These are phyloP conservation scores for Gossypium herbaceum DNA, from an alignment of 345 rosid genomes.

Conservation along the genomic window DNA sequence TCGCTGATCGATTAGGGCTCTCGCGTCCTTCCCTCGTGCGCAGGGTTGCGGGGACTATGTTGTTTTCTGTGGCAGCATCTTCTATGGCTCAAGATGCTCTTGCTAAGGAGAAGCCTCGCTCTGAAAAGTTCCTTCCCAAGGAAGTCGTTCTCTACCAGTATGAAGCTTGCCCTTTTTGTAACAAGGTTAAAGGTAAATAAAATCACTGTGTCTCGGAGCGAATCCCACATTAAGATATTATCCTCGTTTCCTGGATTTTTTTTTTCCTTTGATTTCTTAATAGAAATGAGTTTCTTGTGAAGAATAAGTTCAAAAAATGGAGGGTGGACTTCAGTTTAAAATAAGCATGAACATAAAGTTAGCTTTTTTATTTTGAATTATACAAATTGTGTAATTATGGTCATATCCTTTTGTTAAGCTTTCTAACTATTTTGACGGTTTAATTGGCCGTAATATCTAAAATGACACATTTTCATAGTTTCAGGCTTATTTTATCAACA, in stretches of 20 bases:
- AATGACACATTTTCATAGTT: no score
- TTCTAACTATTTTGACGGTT: not conserved
- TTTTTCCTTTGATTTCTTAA: not conserved
- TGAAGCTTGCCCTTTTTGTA: conserved; percentile 96
- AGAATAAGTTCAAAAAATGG: not conserved
- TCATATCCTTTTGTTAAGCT: not conserved
- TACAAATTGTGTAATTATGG: not conserved
- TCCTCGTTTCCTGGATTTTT: not conserved
- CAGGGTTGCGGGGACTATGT: conserved; percentile 40
- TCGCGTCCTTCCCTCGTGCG: conserved; percentile 32
- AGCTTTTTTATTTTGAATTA: not conserved
- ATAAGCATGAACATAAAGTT: not conserved
- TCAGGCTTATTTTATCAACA: not conserved
- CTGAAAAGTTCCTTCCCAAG: conserved; percentile 43
- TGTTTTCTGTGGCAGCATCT: conserved; percentile 52
- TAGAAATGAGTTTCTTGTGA: not conserved
- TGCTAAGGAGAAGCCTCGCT: conserved; percentile 52
- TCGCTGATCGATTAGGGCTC: conserved; percentile 24
- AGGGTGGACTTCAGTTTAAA: not conserved
- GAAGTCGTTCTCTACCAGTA: conserved; percentile 90
- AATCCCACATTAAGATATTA: not conserved
- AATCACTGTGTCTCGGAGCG: not conserved
- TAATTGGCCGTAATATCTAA: not conserved
- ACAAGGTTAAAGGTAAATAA: conserved; percentile 78
- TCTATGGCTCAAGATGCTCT: conserved; percentile 47